Conservation (phyloP, 495 filamentous ascomycete genomes). For the Aspergillus indologenus region DNA sequence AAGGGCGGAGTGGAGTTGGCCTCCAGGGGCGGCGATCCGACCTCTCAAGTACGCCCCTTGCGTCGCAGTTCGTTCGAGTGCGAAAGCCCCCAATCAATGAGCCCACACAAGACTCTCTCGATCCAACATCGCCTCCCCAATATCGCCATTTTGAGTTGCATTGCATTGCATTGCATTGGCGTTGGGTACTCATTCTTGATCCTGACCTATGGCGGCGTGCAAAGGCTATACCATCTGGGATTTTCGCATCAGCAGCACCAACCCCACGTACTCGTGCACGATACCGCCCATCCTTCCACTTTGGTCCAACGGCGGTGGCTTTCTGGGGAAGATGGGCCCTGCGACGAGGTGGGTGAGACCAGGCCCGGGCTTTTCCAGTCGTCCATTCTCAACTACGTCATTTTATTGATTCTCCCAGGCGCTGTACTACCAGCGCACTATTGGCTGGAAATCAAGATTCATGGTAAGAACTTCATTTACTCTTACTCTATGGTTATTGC, state of each 20-base stretch:
- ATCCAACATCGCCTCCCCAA: constrained; percentile 15
- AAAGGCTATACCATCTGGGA: constrained; percentile 11
- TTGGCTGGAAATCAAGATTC: constrained; percentile 6
- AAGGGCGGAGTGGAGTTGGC: constrained; percentile 6
- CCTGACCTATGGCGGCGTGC: constrained; percentile 7
- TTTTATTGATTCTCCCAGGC: constrained; percentile 17
- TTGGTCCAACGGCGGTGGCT: constrained; percentile 10
- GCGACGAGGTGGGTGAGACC: constrained; percentile 5
- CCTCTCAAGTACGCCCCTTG: constrained; percentile 19
- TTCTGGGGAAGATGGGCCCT: constrained; percentile 6
- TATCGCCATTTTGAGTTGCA: constrained; percentile 27
- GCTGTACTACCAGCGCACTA: constrained; percentile 7
- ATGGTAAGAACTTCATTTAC: background rate
- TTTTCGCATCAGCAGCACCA: constrained; percentile 11
- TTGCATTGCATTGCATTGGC: constrained; percentile 29
- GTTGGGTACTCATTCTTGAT: constrained; percentile 13
- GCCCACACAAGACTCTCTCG: constrained; percentile 1
- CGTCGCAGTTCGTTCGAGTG: constrained; percentile 13
- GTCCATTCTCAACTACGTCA: constrained; percentile 21
- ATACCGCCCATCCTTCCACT: constrained; percentile 10
- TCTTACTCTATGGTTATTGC: background rate
- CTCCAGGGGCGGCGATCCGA: constrained; percentile 7
- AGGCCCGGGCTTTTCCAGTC: constrained; percentile 16
- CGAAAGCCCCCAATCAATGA: constrained; percentile 12
- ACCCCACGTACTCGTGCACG: constrained; percentile 18